These are phyloP conservation scores for Pseudopyricularia cyperi DNA, from an alignment of 2,329 filamentous ascomycete species.

Conservation along the genomic window DNA sequence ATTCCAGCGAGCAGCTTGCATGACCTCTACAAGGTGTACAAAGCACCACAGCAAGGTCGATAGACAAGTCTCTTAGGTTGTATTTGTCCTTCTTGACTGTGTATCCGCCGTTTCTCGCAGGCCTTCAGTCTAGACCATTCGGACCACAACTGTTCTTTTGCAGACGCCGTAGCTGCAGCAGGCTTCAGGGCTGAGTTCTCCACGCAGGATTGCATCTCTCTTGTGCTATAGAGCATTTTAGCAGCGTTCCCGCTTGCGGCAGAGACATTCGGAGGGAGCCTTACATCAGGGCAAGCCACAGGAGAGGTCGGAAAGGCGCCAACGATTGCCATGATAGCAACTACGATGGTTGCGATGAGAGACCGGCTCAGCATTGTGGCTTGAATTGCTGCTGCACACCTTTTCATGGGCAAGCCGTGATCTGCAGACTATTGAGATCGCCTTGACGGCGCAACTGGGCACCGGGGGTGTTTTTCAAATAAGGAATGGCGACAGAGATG, in stretches of 20 bases:
- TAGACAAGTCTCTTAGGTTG: neutral
- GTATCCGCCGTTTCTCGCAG: neutral
- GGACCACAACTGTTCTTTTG: conserved; percentile 34
- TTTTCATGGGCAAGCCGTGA: too few relatives aligned
- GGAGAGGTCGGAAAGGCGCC: conserved; percentile 17
- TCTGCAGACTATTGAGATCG: too few relatives aligned
- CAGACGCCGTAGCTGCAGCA: conserved; percentile 43
- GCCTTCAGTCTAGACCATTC: conserved; percentile 19
- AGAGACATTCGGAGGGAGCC: conserved; percentile 4
- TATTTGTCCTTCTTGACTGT: neutral
- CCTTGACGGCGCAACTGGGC: too few relatives aligned
- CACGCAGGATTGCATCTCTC: conserved; percentile 31
- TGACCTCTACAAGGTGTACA: neutral
- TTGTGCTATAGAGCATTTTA: conserved; percentile 13
- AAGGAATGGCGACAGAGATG: too few relatives aligned
- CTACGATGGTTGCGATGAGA: conserved; percentile 10
- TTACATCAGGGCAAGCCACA: conserved; percentile 25
- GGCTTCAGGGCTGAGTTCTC: conserved; percentile 30
- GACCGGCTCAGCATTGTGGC: conserved; percentile 13
- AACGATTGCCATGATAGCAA: conserved; percentile 13
- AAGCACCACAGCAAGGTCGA: neutral
- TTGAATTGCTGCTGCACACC: neutral
- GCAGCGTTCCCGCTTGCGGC: neutral
- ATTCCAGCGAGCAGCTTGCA: neutral
- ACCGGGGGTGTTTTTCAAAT: too few relatives aligned